These are phyloP conservation scores for Ogataea chonburiensis DNA, from an alignment of 805 yeast species.

Conservation along the genomic window DNA sequence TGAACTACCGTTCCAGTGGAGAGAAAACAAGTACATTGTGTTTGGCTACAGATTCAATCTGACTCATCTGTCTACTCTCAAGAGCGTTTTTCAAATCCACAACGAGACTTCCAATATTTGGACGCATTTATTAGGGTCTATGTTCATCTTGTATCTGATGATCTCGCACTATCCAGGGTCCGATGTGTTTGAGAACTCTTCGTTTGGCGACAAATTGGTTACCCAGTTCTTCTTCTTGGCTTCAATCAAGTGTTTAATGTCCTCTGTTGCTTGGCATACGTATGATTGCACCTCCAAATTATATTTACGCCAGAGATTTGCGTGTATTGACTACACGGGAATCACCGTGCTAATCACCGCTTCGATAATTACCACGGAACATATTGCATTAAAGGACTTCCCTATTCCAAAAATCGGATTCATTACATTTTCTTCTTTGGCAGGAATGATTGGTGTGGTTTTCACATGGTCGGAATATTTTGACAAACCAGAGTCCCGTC, in stretches of 20 bases:
- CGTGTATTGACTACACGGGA: conserved; percentile 94
- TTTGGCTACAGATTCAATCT: conserved; percentile 83
- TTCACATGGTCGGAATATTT: conserved; percentile 93
- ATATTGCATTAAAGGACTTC: conserved; percentile 66
- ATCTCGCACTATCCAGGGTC: conserved; percentile 64
- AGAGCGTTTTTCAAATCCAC: conserved; percentile 63
- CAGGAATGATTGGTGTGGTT: conserved; percentile 70
- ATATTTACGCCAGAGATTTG: conserved; percentile 65
- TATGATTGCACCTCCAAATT: conserved; percentile 74
- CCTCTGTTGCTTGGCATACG: conserved; percentile 90
- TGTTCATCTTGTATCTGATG: conserved; percentile 54
- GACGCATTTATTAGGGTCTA: conserved; percentile 80
- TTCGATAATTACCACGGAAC: conserved; percentile 83
- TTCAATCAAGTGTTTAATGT: conserved; percentile 70
- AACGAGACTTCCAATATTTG: conserved; percentile 92
- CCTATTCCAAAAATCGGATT: conserved; percentile 47
- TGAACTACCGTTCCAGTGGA: conserved; percentile 89
- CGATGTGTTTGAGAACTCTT: conserved; percentile 42
- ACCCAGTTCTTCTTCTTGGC: conserved; percentile 67
- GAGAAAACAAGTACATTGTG: conserved; percentile 83
- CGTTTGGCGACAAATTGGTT: conserved; percentile 45
- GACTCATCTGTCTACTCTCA: conserved; percentile 56
- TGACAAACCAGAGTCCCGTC: conserved; percentile 83
- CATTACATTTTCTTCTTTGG: conserved; percentile 57
- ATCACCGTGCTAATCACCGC: conserved; percentile 88